Base-by-base conservation (phyloP, 345 rosid genomes). In the Noccaea bulbosa region DNA sequence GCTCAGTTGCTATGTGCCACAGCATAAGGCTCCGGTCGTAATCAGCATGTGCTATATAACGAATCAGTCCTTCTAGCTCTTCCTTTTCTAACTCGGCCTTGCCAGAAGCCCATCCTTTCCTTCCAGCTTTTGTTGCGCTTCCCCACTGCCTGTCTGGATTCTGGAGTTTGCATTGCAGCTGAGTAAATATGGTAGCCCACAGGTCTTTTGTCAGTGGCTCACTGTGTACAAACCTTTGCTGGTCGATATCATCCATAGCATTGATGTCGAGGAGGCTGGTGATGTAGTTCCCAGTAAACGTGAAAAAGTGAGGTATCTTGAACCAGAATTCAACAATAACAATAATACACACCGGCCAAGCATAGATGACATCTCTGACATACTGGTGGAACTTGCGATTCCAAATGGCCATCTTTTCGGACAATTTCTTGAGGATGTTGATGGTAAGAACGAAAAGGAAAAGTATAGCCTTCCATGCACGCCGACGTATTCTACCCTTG, bases 1-100 rank as follows among this genome's bases (percentile, higher is more conserved):
- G 74, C 40, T 83, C 85, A 5, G 89, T 85, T 2, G 89, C 86
- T 7, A 85, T 64, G 55, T 85, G 89, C 85, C 86, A 77, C 12
- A 77, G 4, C 2, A 80, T 44, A 22, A 80, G 61, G 71, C 74
- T 69, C 24, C 71, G 63, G 34, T 80, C 83, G 4, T 77, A 77
- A 12, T 52, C 70, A 27, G 61, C 74, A 35, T 69, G 45, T 2
- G 34, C 11, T 32, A 77, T 16, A 24, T 77, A 82, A 47, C 39
- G 63, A 81, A 77, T 46, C 11, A 86, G 15, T 4, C 22, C 1
- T 15, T 15, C 30, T 0, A 10, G 34, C 2, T 56, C 12, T 0
- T 7, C 6, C 5, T n/a, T 24, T 3, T 33, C 16, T 33, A n/a
- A 8, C 1, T 34, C 52, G 4, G 49, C 32, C 5, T 72, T 66